Evolutionary conservation across 192 early-diverging fungal genomes (phyloP).

Genomic region (Coemansia sp.): DNA sequence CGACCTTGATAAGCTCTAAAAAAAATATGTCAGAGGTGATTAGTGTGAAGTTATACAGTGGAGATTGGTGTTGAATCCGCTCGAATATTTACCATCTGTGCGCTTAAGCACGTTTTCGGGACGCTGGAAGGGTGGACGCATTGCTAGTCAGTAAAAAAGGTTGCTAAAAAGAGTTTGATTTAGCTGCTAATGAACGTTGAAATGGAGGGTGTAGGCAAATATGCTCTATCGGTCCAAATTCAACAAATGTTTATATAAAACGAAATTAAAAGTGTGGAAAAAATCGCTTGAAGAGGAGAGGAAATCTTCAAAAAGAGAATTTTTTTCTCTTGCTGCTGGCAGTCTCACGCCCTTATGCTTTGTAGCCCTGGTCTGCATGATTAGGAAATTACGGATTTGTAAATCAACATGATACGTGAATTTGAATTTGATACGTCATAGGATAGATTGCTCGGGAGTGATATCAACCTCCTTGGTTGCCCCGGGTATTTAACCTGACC

Average conservation of each 20-base stretch:
- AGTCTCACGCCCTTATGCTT: background rate
- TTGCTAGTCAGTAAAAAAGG: slow-evolving; percentile 15
- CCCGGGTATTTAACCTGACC: no score
- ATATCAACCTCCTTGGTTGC: no score
- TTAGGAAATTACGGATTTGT: background rate
- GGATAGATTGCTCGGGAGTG: no score
- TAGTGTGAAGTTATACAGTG: background rate
- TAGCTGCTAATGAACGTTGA: background rate
- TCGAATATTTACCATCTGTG: slow-evolving; percentile 69
- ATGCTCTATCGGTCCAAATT: background rate
- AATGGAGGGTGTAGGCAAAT: background rate
- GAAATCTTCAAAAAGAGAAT: background rate
- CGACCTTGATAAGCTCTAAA: slow-evolving; percentile 71
- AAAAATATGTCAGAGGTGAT: slow-evolving; percentile 50
- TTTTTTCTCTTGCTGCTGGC: background rate
- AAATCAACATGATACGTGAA: background rate
- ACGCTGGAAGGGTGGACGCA: slow-evolving; percentile 62
- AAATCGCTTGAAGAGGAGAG: background rate
- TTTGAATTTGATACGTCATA: no score
- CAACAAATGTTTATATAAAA: background rate
- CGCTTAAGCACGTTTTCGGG: slow-evolving; percentile 90
- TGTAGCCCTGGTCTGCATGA: background rate
- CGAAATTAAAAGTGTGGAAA: background rate
- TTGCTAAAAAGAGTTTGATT: background rate
- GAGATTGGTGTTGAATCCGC: slow-evolving; percentile 6